A percentile compares a stretch with the other conserved stretches of the same genome.
Evolutionary conservation across 805 yeast genomes (phyloP).

Genomic region (Saturnispora hagleri): DNA sequence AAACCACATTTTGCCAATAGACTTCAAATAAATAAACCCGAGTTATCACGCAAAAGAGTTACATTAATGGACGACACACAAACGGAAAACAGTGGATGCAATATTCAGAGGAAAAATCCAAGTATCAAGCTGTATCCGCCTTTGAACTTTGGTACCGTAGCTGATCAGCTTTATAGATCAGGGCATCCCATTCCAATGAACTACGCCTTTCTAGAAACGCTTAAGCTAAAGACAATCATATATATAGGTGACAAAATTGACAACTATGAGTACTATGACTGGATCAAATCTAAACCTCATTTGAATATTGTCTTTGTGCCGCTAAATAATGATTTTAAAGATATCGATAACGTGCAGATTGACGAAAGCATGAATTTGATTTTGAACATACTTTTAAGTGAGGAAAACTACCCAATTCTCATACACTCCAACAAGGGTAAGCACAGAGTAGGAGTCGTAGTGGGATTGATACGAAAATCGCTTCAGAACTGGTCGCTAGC

Average conservation of each 20-base stretch:
- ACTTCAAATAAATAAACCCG: background rate
- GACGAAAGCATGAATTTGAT: constrained; percentile 42
- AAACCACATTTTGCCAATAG: background rate
- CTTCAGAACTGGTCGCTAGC: constrained; percentile 91
- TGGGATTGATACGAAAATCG: constrained; percentile 80
- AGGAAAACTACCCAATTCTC: constrained; percentile 74
- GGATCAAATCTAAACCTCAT: constrained; percentile 42
- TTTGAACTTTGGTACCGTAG: constrained; percentile 80
- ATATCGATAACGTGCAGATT: constrained; percentile 25
- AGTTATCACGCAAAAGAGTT: background rate
- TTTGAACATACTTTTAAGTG: constrained; percentile 46
- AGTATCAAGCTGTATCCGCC: constrained; percentile 65
- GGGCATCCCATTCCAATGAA: constrained; percentile 91
- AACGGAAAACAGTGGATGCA: background rate
- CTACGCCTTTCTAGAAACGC: constrained; percentile 63
- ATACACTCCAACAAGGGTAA: constrained; percentile 97
- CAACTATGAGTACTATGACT: constrained; percentile 53
- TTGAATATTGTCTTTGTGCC: constrained; percentile 47
- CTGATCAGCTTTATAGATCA: constrained; percentile 76
- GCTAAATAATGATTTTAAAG: constrained; percentile 15
- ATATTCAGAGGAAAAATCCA: background rate
- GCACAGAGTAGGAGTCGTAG: constrained; percentile 87
- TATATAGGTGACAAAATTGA: constrained; percentile 73
- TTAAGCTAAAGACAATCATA: constrained; percentile 70
- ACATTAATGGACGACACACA: background rate